phyloP scores from a whole-genome alignment of 2,329 filamentous ascomycete genomes.

The Thelonectria rubi region DNA sequence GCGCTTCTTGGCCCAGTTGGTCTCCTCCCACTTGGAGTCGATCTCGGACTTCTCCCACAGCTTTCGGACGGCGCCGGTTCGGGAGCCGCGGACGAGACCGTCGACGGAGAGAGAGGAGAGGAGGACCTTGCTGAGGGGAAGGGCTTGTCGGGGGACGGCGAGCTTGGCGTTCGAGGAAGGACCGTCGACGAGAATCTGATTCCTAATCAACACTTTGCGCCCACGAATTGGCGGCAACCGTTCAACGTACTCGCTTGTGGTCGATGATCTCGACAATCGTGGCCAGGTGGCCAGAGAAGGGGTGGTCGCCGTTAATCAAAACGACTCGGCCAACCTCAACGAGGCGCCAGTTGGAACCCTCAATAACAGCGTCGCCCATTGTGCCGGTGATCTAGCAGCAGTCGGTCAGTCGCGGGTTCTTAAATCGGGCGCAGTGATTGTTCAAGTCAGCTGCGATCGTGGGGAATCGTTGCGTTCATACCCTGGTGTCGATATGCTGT shows the following conservation, averaged over 20 bases:
- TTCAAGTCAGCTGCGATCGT: constrained; percentile 39
- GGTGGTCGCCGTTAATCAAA: constrained; percentile 83
- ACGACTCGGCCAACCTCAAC: constrained; percentile 99
- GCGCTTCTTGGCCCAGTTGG: constrained; percentile 94
- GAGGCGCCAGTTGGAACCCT: constrained; percentile 88
- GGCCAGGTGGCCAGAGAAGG: constrained; percentile 86
- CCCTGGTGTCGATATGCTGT: constrained; percentile 52
- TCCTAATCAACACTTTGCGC: constrained; percentile 41
- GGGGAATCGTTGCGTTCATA: constrained; percentile 47
- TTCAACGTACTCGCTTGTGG: constrained; percentile 95
- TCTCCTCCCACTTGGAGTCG: constrained; percentile 91
- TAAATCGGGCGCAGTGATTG: constrained; percentile 37
- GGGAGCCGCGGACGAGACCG: constrained; percentile 85
- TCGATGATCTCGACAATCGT: constrained; percentile 99
- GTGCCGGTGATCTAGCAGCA: constrained; percentile 65
- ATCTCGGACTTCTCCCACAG: constrained; percentile 92
- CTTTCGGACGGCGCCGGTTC: constrained; percentile 84
- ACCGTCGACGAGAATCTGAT: constrained; percentile 93
- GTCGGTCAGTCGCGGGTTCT: constrained; percentile 48
- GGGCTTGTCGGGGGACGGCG: constrained; percentile 85
- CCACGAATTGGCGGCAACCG: constrained; percentile 17
- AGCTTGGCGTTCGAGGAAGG: constrained; percentile 83
- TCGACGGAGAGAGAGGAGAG: constrained; percentile 90
- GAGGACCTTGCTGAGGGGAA: constrained; percentile 82
- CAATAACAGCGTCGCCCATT: constrained; percentile 86